Percentiles rank a stretch among this genome's conserved stretches.
Conservation (phyloP, 2,329 filamentous ascomycete genomes). For the Lasiodiplodia gonubiensis region DNA sequence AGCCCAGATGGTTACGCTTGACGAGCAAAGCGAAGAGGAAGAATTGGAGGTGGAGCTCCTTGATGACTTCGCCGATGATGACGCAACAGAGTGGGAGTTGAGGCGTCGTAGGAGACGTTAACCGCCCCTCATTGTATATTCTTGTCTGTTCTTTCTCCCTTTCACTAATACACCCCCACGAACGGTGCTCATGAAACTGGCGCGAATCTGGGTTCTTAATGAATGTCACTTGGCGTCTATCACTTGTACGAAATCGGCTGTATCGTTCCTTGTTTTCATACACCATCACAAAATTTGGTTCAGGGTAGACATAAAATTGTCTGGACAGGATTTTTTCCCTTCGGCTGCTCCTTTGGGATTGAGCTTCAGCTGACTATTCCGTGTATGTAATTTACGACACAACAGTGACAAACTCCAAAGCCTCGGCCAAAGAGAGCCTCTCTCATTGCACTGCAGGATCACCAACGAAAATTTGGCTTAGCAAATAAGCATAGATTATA, state of each 20-base stretch:
- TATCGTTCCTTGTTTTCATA: neutral
- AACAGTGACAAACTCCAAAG: neutral
- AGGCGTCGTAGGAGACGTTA: slow-evolving; percentile 29
- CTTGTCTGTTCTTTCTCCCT: neutral
- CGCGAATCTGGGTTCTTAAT: neutral
- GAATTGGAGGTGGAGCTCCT: slow-evolving; percentile 23
- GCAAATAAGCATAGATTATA: neutral
- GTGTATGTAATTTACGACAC: neutral
- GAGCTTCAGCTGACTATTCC: neutral
- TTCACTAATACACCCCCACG: neutral
- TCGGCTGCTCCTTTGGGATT: neutral
- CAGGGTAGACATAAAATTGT: neutral
- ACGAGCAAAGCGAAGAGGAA: slow-evolving; percentile 16
- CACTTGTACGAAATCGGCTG: neutral
- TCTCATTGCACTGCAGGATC: too few species aligned
- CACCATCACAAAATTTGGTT: neutral
- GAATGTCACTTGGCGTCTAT: neutral
- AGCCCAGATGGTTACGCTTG: neutral
- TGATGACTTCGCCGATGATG: slow-evolving; percentile 17
- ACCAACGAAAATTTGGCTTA: neutral
- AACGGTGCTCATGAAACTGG: neutral
- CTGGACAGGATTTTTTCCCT: neutral
- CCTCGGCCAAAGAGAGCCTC: neutral
- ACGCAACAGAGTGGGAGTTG: slow-evolving; percentile 29
- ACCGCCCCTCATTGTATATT: neutral